Conservation (phyloP, 345 rosid species). For the Syzygium jambos region DNA sequence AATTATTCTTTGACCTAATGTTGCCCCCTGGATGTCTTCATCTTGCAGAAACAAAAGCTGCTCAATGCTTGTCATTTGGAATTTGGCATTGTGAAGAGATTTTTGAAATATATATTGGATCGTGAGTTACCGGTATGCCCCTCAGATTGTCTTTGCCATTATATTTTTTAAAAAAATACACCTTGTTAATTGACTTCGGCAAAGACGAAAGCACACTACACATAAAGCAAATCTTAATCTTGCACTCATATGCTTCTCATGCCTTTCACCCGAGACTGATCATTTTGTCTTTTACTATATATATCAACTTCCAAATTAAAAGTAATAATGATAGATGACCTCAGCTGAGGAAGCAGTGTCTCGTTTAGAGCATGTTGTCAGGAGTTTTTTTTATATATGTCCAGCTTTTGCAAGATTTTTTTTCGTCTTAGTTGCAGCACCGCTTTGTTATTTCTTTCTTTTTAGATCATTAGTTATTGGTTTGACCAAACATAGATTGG, state of each 20-base stretch:
- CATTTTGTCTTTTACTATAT: background rate
- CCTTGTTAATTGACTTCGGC: background rate
- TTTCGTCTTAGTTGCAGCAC: too few relatives aligned
- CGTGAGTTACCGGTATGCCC: constrained; percentile 13
- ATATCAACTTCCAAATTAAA: background rate
- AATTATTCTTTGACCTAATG: background rate
- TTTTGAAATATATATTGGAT: constrained; percentile 76
- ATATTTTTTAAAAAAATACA: background rate
- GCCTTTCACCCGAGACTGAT: background rate
- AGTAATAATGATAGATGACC: background rate
- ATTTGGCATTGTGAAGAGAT: constrained; percentile 75
- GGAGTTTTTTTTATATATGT: too few relatives aligned
- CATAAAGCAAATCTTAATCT: background rate
- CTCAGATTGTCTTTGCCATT: background rate
- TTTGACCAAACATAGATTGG: too few relatives aligned
- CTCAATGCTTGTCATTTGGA: constrained; percentile 63
- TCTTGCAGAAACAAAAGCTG: constrained; percentile 66
- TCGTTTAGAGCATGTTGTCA: background rate
- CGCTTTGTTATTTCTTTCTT: too few relatives aligned
- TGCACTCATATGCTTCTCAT: background rate
- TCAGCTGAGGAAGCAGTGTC: background rate
- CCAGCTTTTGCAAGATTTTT: too few relatives aligned
- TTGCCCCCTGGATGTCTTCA: background rate
- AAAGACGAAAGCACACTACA: background rate
- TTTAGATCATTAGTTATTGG: too few relatives aligned